Evolutionary conservation across 2,329 filamentous ascomycete species (phyloP).

Genomic region (Pseudogymnoascus sp.): DNA sequence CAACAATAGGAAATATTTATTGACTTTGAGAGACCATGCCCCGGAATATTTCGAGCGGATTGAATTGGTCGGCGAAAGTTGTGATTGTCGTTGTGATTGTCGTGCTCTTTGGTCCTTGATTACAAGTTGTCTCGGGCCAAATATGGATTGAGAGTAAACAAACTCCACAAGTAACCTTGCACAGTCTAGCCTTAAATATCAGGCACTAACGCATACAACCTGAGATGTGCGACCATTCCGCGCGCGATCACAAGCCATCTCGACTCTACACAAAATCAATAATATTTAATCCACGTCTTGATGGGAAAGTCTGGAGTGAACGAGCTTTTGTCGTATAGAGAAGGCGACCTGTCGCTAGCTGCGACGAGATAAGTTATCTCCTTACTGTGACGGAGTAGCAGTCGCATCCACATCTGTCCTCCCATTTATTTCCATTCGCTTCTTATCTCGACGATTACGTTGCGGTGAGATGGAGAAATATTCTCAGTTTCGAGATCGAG

Average conservation of each 20-base stretch:
- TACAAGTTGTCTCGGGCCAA: not conserved
- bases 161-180: conserved; percentile 6
- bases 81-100: conserved; percentile 1
- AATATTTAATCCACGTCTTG: not conserved
- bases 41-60: not conserved
- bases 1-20: conserved; percentile 5
- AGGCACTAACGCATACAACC: not conserved
- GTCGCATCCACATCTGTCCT: conserved; percentile 2
- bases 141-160: conserved; percentile 8
- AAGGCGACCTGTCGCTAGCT: conserved; percentile 8
- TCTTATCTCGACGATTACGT: not conserved
- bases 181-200: not conserved
- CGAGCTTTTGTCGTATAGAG: conserved; percentile 5
- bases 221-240: not conserved
- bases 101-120: conserved; percentile 1
- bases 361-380: conserved; percentile 7
- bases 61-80: conserved; percentile 5
- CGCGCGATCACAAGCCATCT: not conserved
- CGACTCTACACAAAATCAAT: not conserved
- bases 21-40: not conserved
- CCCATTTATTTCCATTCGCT: not conserved
- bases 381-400: not conserved
- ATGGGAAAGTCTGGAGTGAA: conserved; percentile 3
- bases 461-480: conserved; percentile 58
- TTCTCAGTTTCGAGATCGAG: conserved; percentile 66